Conservation (phyloP, 2,329 filamentous ascomycete genomes). For the Aspergillus sp. region DNA sequence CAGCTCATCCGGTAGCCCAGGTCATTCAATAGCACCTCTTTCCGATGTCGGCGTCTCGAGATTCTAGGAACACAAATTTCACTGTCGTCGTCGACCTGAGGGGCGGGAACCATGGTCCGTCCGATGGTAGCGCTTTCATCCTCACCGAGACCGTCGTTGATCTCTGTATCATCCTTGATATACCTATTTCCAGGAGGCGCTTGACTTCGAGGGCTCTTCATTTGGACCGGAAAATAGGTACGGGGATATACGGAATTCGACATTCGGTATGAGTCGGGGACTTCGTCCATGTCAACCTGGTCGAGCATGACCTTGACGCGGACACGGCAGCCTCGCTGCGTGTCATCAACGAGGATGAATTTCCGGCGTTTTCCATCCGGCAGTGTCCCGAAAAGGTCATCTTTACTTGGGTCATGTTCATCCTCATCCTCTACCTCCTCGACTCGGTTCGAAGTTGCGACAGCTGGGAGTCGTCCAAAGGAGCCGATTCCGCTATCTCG, state of each 20-base stretch:
- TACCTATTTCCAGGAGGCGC: slow-evolving; percentile 69
- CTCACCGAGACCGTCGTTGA: slow-evolving; percentile 36
- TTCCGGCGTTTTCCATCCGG: slow-evolving; percentile 91
- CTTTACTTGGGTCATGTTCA: slow-evolving; percentile 45
- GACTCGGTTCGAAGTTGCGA: slow-evolving; percentile 33
- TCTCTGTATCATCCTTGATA: slow-evolving; percentile 68
- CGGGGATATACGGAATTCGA: slow-evolving; percentile 86
- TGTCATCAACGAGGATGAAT: slow-evolving; percentile 94
- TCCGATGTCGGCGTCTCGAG: slow-evolving; percentile 66
- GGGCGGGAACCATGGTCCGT: slow-evolving; percentile 58
- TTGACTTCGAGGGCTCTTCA: slow-evolving; percentile 80
- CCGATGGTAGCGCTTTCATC: slow-evolving; percentile 37
- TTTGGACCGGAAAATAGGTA: slow-evolving; percentile 88
- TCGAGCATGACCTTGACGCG: slow-evolving; percentile 92
- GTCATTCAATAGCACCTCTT: slow-evolving; percentile 90
- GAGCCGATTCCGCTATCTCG: slow-evolving; percentile 54
- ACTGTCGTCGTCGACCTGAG: slow-evolving; percentile 67
- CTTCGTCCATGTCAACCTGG: slow-evolving; percentile 89
- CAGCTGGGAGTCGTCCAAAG: slow-evolving; percentile 32
- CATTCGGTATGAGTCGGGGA: slow-evolving; percentile 92
- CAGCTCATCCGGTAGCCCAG: slow-evolving; percentile 94
- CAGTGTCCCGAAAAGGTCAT: slow-evolving; percentile 80
- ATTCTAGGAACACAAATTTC: slow-evolving; percentile 75
- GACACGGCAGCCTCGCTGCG: slow-evolving; percentile 74
- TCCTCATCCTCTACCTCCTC: slow-evolving; percentile 21